A percentile compares a stretch with the other conserved stretches of the same genome.
phyloP scores from a whole-genome alignment of 352 stramenopile species.

The Globisporangium radiosum region DNA sequence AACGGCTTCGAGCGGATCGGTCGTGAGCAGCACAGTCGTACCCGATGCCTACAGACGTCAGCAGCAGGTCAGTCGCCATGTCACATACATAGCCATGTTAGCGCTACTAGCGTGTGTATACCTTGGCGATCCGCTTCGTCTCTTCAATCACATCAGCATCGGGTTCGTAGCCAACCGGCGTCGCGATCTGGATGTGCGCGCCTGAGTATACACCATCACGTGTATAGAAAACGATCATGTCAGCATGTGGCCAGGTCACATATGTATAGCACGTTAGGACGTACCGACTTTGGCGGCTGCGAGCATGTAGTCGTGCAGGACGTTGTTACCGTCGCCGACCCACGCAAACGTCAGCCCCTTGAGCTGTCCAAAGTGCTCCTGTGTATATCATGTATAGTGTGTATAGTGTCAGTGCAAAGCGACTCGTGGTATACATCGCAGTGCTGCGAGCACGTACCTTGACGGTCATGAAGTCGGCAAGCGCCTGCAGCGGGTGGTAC shows the following conservation, averaged over 20 bases:
- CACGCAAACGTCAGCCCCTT: conserved; percentile 93
- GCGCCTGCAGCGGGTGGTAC: conserved; percentile 96
- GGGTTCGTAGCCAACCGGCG: conserved; percentile 89
- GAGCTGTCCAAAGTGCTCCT: conserved; percentile 79
- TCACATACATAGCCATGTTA: no score
- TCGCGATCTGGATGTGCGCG: conserved; percentile 94
- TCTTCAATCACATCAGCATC: conserved; percentile 87
- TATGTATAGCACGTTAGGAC: conserved; percentile 3
- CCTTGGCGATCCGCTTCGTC: conserved; percentile 80
- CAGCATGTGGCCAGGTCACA: neutral
- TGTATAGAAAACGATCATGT: neutral
- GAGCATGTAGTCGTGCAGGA: conserved; percentile 97
- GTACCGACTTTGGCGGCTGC: conserved; percentile 84
- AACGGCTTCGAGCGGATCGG: conserved; percentile 91
- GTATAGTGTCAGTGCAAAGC: no score
- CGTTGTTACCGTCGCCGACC: conserved; percentile 98
- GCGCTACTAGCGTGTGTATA: neutral
- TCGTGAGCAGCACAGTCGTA: conserved; percentile 78
- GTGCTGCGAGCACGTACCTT: conserved; percentile 39
- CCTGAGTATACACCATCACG: conserved; percentile 11
- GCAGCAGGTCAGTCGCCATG: no score
- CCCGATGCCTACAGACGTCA: conserved; percentile 30
- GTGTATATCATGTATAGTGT: no score
- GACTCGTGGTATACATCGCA: no score
- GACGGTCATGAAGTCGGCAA: conserved; percentile 97